These are phyloP conservation scores for Pythium scleroteichum DNA, from an alignment of 352 stramenopile species.

Conservation along the genomic window DNA sequence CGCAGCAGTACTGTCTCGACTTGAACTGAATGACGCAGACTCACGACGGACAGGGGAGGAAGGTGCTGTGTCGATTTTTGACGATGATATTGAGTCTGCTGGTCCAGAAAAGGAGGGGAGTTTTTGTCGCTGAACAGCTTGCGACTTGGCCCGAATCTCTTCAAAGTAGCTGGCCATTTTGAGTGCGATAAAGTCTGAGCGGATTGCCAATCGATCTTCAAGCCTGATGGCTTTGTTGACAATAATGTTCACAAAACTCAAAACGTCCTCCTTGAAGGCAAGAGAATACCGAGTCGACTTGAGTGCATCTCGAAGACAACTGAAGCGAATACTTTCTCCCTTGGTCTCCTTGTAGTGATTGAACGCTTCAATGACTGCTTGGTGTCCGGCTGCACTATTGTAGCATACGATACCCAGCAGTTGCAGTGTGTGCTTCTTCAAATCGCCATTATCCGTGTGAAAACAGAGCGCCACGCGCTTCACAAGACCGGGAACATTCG, in stretches of 20 bases:
- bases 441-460: constrained; percentile 78
- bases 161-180: constrained; percentile 88
- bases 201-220: constrained; percentile 80
- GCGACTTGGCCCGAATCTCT: constrained; percentile 81
- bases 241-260: constrained; percentile 90
- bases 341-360: constrained; percentile 85
- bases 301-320: constrained; percentile 76
- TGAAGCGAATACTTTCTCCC: constrained; percentile 78
- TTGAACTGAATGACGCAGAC: constrained; percentile 2
- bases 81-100: constrained; percentile 9
- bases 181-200: constrained; percentile 81
- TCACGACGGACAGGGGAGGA: constrained; percentile 6
- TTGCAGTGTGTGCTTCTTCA: constrained; percentile 85
- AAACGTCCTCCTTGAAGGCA: constrained; percentile 87
- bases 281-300: constrained; percentile 83
- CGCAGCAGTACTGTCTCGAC: constrained; percentile 6
- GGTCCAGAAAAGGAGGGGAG: constrained; percentile 42
- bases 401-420: constrained; percentile 85
- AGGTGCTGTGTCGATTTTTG: constrained; percentile 11
- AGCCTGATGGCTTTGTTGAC: constrained; percentile 87
- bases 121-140: constrained; percentile 73
- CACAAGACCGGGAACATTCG: constrained; percentile 75
- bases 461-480: constrained; percentile 83
- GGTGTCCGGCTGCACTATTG: constrained; percentile 81
- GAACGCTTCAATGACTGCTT: constrained; percentile 81